Percentiles rank a stretch among this genome's conserved stretches.
Conservation (phyloP, 768 basidiomycete species). For the Lactarius quietus region DNA sequence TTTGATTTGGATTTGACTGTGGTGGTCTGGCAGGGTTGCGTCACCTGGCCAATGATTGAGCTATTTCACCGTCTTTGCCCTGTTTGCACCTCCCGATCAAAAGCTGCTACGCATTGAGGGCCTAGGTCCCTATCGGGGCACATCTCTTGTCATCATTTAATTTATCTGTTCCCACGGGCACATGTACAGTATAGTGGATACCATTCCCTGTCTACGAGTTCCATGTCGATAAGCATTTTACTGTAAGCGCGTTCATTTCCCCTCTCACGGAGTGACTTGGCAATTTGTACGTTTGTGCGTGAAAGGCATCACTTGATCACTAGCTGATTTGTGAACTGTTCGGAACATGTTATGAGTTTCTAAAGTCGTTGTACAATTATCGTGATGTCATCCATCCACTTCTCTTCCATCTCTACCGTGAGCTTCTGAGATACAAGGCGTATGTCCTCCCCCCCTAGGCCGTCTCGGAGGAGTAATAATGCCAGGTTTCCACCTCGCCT, state of each 20-base stretch:
- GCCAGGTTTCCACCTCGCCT: constrained; percentile 36
- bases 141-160: constrained; percentile 17
- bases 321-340: background rate
- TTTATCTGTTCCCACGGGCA: constrained; percentile 24
- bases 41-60: constrained; percentile 75
- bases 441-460: constrained; percentile 42
- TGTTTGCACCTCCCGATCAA: constrained; percentile 43
- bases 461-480: constrained; percentile 40
- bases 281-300: constrained; percentile 14
- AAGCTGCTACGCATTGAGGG: constrained; percentile 29
- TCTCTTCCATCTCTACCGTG: constrained; percentile 49
- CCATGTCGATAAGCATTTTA: constrained; percentile 15
- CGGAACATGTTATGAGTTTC: background rate
- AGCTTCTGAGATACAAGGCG: constrained; percentile 41
- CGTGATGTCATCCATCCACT: constrained; percentile 51
- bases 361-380: constrained; percentile 42
- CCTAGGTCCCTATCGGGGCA: constrained; percentile 22
- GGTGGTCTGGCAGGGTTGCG: constrained; percentile 44
- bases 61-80: constrained; percentile 63
- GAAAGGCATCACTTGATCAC: constrained; percentile 1
- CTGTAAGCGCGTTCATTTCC: constrained; percentile 12
- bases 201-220: constrained; percentile 22
- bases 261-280: constrained; percentile 6
- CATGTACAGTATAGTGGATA: constrained; percentile 23
- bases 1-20: background rate